Base-by-base conservation (phyloP, 2,329 filamentous ascomycete genomes). In the Diplodia sapinea region DNA sequence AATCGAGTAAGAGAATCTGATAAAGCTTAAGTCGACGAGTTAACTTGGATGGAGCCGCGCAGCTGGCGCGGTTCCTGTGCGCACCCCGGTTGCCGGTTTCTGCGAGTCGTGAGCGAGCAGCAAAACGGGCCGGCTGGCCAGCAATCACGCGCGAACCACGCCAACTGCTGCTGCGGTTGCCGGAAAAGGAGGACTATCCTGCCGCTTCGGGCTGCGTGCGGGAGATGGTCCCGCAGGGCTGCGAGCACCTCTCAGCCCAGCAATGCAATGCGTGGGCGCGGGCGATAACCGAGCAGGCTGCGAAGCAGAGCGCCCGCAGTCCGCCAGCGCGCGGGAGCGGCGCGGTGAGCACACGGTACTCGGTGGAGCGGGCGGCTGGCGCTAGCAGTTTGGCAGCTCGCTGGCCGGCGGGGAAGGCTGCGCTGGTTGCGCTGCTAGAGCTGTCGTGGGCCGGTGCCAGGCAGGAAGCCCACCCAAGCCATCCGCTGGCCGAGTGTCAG, bases 401-500 rank as follows among this genome's bases (percentile, higher is more conserved):
- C 43, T 50, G 29, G 56, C 56, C 47, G 31, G 59, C 59, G 59
- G 59, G 59, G 59, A 63, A 63, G 59, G 29, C 29, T 62, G 57
- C 57, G 52, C 52, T 55, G 52, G 52, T 31, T n/a, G 20, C 23
- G 50, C 50, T 52, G 52, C 52, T 40, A 17, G 33, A 36, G 55
- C 55, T 57, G 55, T 29, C 55, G 55, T 31, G 38, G 36, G 56
- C 56, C 23, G 56, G 56, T 12, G 52, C 52, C 52, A 38, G 29
- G 52, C 52, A 56, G 52, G 52, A 31, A 43, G 57, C 57, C 43
- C 40, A 49, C 43, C 40, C 20, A 26, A 23, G 57, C 40, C 40
- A 62, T 51, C 59, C 59, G 57, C 57, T 62, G 57, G 57, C 40
- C 57, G 57, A 63, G 59, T 63, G 59, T 63, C 59, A 63, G 36